Evolutionary conservation across 2,329 filamentous ascomycete genomes (phyloP).

Genomic region (Xylaria sp.): DNA sequence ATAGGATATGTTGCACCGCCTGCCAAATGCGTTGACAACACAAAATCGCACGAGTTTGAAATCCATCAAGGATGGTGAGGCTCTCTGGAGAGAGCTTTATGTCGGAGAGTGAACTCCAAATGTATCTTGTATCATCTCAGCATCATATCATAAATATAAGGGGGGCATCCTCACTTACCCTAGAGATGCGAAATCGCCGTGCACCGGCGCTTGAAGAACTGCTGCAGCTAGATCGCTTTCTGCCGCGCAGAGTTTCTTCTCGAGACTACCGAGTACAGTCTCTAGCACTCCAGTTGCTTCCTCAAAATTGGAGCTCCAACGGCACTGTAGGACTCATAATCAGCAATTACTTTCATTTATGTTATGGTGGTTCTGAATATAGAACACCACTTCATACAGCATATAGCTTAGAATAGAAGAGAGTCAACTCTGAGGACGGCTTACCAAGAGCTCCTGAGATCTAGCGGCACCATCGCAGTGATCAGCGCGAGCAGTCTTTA

Average conservation of each 20-base stretch:
- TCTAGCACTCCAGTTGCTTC: constrained; percentile 49
- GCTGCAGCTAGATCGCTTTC: constrained; percentile 61
- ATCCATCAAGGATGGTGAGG: constrained; percentile 32
- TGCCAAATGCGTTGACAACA: constrained; percentile 69
- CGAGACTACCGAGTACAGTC: constrained; percentile 54
- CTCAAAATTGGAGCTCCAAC: constrained; percentile 43
- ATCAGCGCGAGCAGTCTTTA: constrained; percentile 75
- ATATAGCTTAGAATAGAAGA: background rate
- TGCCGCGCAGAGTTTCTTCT: constrained; percentile 59
- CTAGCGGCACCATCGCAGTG: constrained; percentile 88
- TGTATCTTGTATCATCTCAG: constrained; percentile 37
- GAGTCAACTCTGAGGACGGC: background rate
- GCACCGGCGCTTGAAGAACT: constrained; percentile 60
- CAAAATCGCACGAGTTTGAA: constrained; percentile 53
- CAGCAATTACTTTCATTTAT: background rate
- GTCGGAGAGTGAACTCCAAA: constrained; percentile 47
- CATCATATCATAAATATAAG: background rate
- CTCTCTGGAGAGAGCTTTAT: constrained; percentile 36
- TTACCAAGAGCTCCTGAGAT: constrained; percentile 57
- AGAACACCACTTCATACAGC: background rate
- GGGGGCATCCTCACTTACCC: constrained; percentile 38
- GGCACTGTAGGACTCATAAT: constrained; percentile 36
- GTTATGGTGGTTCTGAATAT: background rate
- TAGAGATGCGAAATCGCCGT: constrained; percentile 64
- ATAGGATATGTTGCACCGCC: constrained; percentile 70